Percentiles rank a stretch among this genome's conserved stretches.
phyloP scores from a whole-genome alignment of 2,329 filamentous ascomycete species.

The Ascocoryne sarcoides region DNA sequence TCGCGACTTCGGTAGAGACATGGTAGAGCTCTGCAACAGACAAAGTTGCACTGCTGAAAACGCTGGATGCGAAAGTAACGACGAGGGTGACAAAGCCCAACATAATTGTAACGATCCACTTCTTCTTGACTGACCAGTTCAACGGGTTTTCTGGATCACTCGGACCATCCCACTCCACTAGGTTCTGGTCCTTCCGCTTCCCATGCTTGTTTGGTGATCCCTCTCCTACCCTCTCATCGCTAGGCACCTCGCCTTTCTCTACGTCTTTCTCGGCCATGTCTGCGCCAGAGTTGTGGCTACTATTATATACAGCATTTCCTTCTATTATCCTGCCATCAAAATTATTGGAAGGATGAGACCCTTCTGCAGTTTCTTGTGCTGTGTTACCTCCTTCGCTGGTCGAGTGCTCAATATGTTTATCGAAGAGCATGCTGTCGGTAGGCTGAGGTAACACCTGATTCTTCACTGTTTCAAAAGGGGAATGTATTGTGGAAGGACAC shows the following conservation, averaged over 20 bases:
- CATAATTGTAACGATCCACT: constrained; percentile 17
- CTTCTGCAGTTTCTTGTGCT: neutral
- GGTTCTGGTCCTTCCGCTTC: constrained; percentile 10
- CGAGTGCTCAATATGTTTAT: neutral
- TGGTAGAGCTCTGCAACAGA: constrained; percentile 14
- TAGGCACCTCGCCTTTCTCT: constrained; percentile 4
- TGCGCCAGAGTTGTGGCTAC: too few relatives aligned
- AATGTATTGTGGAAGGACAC: too few relatives aligned
- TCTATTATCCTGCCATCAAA: too few relatives aligned
- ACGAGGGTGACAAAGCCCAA: constrained; percentile 19
- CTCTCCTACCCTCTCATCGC: neutral
- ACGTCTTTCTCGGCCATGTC: constrained; percentile 3
- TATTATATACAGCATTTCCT: too few relatives aligned
- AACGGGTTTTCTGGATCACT: constrained; percentile 19
- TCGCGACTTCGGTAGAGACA: constrained; percentile 36
- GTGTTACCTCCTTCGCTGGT: neutral
- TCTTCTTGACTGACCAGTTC: constrained; percentile 22
- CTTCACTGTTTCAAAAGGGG: neutral
- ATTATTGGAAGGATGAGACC: too few relatives aligned
- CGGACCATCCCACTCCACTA: constrained; percentile 21
- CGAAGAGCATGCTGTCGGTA: neutral
- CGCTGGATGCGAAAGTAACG: constrained; percentile 21
- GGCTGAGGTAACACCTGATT: neutral
- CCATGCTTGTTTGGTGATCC: neutral
- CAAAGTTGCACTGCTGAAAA: constrained; percentile 21